phyloP scores from a whole-genome alignment of 768 basidiomycete genomes.

The Dacryopinax spathularia region DNA sequence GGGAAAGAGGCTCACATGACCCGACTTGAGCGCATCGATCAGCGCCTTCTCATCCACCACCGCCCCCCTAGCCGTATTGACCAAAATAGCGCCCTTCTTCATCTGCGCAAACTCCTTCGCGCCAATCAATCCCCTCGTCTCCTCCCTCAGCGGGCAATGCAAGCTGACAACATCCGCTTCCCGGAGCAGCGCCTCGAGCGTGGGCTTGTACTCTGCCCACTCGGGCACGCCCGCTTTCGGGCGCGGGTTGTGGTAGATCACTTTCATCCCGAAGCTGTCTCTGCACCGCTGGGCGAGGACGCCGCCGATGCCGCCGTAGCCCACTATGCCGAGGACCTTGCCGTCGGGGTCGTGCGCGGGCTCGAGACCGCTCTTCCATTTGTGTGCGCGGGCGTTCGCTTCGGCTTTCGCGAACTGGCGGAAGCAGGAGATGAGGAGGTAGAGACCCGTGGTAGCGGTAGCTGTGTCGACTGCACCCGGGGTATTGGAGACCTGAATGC shows the following conservation, averaged over 20 bases:
- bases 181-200: slow-evolving; percentile 45
- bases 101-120: slow-evolving; percentile 62
- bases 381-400: slow-evolving; percentile 29
- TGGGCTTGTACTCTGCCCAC: slow-evolving; percentile 62
- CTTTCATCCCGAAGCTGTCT: slow-evolving; percentile 75
- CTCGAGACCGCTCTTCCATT: slow-evolving; percentile 45
- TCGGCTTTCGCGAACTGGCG: slow-evolving; percentile 61
- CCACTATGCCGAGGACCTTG: slow-evolving; percentile 57
- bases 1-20: slow-evolving; percentile 52
- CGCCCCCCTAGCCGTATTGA: slow-evolving; percentile 86
- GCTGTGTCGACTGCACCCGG: slow-evolving; percentile 83
- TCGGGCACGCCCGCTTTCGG: slow-evolving; percentile 38
- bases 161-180: slow-evolving; percentile 73
- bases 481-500: slow-evolving; percentile 73
- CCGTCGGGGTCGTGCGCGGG: slow-evolving; percentile 50
- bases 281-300: slow-evolving; percentile 50
- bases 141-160: slow-evolving; percentile 61
- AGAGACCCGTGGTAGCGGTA: slow-evolving; percentile 77
- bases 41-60: slow-evolving; percentile 79
- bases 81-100: slow-evolving; percentile 62
- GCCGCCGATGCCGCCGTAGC: slow-evolving; percentile 62
- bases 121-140: slow-evolving; percentile 60
- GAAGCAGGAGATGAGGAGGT: slow-evolving; percentile 62
- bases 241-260: slow-evolving; percentile 54
- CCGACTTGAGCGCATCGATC: slow-evolving; percentile 70